These are phyloP conservation scores for Kodamaea kaohsiungensis DNA, from an alignment of 805 yeast genomes.

Conservation along the genomic window DNA sequence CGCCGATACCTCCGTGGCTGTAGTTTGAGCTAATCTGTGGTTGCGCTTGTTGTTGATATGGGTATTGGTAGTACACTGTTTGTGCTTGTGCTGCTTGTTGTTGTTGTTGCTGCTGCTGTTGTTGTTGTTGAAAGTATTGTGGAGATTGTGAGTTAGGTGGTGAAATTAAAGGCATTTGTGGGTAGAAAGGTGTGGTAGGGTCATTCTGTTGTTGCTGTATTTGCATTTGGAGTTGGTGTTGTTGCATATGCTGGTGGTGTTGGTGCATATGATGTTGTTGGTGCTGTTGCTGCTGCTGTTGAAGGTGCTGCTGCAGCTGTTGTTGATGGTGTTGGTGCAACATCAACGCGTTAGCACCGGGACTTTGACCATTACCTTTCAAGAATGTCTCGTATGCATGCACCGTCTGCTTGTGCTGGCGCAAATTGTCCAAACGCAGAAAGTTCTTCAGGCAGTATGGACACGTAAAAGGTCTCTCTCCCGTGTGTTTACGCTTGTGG, in stretches of 20 bases:
- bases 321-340: background rate
- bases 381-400: constrained; percentile 43
- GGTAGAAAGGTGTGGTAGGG: constrained; percentile 13
- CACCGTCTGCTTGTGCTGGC: constrained; percentile 87
- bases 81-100: constrained; percentile 1
- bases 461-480: constrained; percentile 90
- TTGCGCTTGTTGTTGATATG: constrained; percentile 2
- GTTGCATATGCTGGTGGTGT: background rate
- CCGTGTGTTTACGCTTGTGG: constrained; percentile 91
- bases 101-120: constrained; percentile 5
- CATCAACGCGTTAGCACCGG: background rate
- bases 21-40: background rate
- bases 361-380: constrained; percentile 6
- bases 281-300: background rate
- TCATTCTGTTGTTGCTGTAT: constrained; percentile 1
- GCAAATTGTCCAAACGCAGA: constrained; percentile 79
- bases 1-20: background rate
- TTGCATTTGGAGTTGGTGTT: background rate
- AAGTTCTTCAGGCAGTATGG: constrained; percentile 78
- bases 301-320: background rate
- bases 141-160: constrained; percentile 31
- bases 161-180: constrained; percentile 18
- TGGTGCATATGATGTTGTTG: background rate
- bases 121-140: constrained; percentile 11
- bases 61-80: background rate